These are phyloP conservation scores for Aureobasidium leucospermi DNA, from an alignment of 2,329 filamentous ascomycete genomes.

Conservation along the genomic window DNA sequence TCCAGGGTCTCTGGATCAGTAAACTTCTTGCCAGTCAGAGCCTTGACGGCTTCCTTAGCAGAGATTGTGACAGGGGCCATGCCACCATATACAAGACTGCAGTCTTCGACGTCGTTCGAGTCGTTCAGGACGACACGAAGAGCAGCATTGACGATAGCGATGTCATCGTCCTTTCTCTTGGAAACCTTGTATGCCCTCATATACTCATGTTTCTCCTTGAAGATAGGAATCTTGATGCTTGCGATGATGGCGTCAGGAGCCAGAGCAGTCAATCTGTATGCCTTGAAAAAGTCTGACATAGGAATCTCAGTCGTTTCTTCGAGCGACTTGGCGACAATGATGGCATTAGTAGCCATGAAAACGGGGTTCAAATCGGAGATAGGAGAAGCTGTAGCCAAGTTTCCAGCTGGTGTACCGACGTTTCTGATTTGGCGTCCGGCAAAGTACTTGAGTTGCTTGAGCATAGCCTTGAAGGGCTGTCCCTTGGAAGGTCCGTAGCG, in stretches of 20 bases:
- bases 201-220: slow-evolving; percentile 68
- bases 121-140: slow-evolving; percentile 66
- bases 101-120: slow-evolving; percentile 61
- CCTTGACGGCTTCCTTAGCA: slow-evolving; percentile 70
- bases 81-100: slow-evolving; percentile 82
- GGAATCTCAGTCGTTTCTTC: slow-evolving; percentile 73
- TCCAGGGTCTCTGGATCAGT: slow-evolving; percentile 78
- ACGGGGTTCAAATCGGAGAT: slow-evolving; percentile 96
- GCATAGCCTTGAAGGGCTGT: slow-evolving; percentile 82
- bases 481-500: slow-evolving; percentile 65
- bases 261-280: slow-evolving; percentile 79
- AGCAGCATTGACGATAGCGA: slow-evolving; percentile 90
- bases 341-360: slow-evolving; percentile 77
- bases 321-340: slow-evolving; percentile 71
- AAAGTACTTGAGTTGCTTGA: slow-evolving; percentile 92
- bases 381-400: slow-evolving; percentile 86
- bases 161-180: slow-evolving; percentile 96
- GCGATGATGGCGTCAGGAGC: slow-evolving; percentile 76
- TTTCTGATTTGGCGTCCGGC: slow-evolving; percentile 93
- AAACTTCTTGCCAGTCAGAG: slow-evolving; percentile 69
- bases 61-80: slow-evolving; percentile 91
- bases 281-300: slow-evolving; percentile 87
- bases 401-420: slow-evolving; percentile 93
- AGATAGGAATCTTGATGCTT: slow-evolving; percentile 75
- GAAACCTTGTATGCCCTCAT: slow-evolving; percentile 91